Percentiles rank a stretch among this genome's conserved stretches.
Conservation (phyloP, 257 asterid species). For the Cruciata laevipes region DNA sequence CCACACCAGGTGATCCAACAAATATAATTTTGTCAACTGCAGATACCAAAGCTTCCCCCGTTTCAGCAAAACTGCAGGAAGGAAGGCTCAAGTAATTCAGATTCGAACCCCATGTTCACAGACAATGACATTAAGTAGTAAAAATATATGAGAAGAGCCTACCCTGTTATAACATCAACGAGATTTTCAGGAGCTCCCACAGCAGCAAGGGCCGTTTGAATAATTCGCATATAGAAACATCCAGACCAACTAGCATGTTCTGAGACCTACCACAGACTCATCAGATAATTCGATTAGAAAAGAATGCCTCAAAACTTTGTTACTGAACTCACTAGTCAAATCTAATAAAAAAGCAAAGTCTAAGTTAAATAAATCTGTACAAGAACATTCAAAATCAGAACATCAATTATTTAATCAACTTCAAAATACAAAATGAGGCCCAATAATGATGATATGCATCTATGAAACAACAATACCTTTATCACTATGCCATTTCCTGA, state of each 20-base stretch:
- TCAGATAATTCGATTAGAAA: conserved; percentile 14
- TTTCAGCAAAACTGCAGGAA: conserved; percentile 87
- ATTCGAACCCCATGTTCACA: conserved; percentile 18
- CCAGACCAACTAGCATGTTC: conserved; percentile 99
- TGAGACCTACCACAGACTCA: conserved; percentile 58
- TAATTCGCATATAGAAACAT: conserved; percentile 86
- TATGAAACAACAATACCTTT: conserved; percentile 44
- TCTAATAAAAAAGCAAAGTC: not conserved
- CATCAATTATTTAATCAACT: not conserved
- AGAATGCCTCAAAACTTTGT: not conserved
- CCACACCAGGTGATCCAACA: conserved; percentile 98
- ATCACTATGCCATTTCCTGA: conserved; percentile 94
- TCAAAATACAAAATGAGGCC: not conserved
- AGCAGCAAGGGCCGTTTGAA: conserved; percentile 91
- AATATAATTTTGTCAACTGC: conserved; percentile 90
- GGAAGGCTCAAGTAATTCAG: conserved; percentile 19
- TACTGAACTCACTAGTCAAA: not conserved
- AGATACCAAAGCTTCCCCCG: conserved; percentile 93
- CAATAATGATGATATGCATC: not conserved
- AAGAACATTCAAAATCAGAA: not conserved
- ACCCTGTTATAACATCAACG: conserved; percentile 98
- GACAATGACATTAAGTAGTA: conserved; percentile 1
- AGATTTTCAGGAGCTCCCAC: conserved; percentile 99
- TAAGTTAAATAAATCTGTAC: not conserved
- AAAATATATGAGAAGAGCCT: conserved; percentile 23